These are phyloP conservation scores for Colletotrichum sp. DNA, from an alignment of 2,329 filamentous ascomycete genomes.

Conservation along the genomic window DNA sequence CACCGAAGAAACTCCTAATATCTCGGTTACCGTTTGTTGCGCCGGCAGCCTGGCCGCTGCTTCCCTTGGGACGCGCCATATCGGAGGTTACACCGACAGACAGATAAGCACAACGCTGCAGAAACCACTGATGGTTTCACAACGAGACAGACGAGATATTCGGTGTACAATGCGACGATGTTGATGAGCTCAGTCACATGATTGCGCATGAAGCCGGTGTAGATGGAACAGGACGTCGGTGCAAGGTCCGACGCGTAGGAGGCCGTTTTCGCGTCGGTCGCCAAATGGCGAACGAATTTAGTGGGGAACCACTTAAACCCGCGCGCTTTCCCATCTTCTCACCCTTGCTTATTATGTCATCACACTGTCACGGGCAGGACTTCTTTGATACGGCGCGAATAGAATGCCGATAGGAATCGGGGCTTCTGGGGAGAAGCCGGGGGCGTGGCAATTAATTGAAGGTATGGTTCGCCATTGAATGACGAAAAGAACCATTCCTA, in stretches of 20 bases:
- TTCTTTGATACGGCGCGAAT: not conserved
- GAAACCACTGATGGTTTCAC: not conserved
- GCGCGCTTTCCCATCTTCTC: not conserved
- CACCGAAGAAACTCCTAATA: conserved; percentile 13
- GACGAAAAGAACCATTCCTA: not conserved
- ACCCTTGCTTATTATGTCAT: conserved; percentile 8
- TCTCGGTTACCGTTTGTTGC: not conserved
- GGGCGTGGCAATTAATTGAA: not conserved
- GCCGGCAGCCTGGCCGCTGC: not conserved
- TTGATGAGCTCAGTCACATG: conserved; percentile 2
- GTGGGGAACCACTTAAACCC: conserved; percentile 9
- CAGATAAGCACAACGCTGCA: not conserved
- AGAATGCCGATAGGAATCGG: not conserved
- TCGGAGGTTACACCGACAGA: not conserved
- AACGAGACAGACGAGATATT: not conserved
- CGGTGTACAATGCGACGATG: not conserved
- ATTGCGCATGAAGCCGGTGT: not conserved
- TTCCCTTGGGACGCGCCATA: conserved; percentile 11
- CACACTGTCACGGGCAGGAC: not conserved
- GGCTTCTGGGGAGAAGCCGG: not conserved
- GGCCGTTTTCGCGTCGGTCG: conserved; percentile 10
- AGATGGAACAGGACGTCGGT: not conserved
- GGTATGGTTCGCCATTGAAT: not conserved
- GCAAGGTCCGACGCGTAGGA: conserved; percentile 10
- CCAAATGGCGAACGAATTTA: not conserved